Evolutionary conservation across 1,284 basidiomycete genomes (phyloP), one percentile per base, ranked within the genome.

Genomic region (Ganoderma boninense): DNA sequence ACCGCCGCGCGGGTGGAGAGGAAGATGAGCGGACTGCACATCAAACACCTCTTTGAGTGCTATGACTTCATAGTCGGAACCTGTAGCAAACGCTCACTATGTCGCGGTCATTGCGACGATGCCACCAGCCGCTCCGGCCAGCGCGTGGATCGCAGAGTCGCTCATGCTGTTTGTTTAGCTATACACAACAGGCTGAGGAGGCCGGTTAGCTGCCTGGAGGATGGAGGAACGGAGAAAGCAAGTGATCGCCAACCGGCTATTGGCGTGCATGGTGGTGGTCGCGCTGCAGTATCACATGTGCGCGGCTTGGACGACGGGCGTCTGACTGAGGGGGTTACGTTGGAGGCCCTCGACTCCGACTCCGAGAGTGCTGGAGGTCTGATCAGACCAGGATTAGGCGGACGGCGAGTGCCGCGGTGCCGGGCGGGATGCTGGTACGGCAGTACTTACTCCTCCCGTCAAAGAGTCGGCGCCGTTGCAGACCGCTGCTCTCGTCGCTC

Each of bases 1-100:
- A 99, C 96, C 10, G 97, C 97, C 1, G 97, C 96, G 62, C 97
- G 90, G 0, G 97, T 99, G 4, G 95, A 97, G 44, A 99, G 85
- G 79, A 96, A 95, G 73, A 98, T 92, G 43, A 99, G 87, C 10
- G 97, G 97, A 79, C 95, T 97, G 65, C 20, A 68, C 2, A 29
- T 62, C 64, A 61, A 38, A 68, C 35, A 70, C 61, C 42, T 54
- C 61, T 69, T 62, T 71, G 49, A 42, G 66, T 69, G 57, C 66
- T 46, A 64, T 57, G 60, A 52, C 64, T 29, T 38, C 64, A 42
- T 29, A 11, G 7, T 20, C 10, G 42, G 14, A n/a, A 18, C n/a
- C n/a, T 40, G 40, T 23, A n/a, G 26, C 23, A 26, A 54, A 35
- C 29, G 84, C 92, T 83, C 78, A 94, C 95, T 95, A 95, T 69